Evolutionary conservation across 345 rosid species (phyloP).

Genomic region (Salix dunnii): DNA sequence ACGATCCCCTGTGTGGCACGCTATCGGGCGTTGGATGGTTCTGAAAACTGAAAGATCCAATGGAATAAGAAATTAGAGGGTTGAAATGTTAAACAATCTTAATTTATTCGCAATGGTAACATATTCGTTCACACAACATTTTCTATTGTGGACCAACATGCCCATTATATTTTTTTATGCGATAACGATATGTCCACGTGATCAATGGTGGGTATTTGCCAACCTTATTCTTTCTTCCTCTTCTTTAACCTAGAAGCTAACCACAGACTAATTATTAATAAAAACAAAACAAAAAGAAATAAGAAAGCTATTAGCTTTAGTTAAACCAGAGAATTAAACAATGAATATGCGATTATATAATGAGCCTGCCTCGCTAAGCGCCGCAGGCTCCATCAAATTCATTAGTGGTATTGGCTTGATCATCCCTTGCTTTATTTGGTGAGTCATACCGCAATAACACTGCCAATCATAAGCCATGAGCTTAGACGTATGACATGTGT

Average conservation of each 20-base stretch:
- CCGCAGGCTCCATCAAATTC: slow-evolving; percentile 11
- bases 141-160: slow-evolving; percentile 19
- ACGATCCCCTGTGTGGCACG: neutral
- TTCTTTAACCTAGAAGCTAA: neutral
- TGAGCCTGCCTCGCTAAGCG: slow-evolving; percentile 8
- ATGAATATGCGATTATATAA: slow-evolving; percentile 8
- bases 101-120: no score
- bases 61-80: neutral
- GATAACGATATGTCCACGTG: slow-evolving; percentile 34
- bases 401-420: neutral
- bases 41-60: neutral
- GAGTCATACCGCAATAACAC: slow-evolving; percentile 33
- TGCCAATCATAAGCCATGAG: slow-evolving; percentile 19
- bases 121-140: slow-evolving; percentile 6
- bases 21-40: neutral
- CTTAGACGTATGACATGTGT: no score
- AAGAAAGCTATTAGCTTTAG: neutral
- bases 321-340: neutral
- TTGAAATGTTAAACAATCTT: neutral
- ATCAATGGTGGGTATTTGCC: slow-evolving; percentile 37
- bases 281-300: neutral
- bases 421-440: neutral
- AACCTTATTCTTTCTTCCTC: neutral
- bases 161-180: slow-evolving; percentile 17
- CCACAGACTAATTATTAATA: slow-evolving; percentile 1